phyloP scores from a whole-genome alignment of 768 basidiomycete species.

The Boletus reticulatus region DNA sequence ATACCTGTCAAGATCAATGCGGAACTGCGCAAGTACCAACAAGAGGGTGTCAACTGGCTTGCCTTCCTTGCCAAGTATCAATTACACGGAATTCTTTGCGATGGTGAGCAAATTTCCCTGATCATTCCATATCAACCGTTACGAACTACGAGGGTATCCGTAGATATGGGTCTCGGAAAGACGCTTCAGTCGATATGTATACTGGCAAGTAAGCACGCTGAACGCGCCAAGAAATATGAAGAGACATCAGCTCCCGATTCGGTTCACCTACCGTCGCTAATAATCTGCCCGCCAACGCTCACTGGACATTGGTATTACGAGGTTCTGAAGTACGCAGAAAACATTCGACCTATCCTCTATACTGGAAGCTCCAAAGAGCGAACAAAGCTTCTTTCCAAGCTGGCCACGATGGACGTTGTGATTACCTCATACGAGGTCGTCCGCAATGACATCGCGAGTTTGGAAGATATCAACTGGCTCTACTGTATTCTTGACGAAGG shows the following conservation, averaged over 20 bases:
- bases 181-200: slow-evolving; percentile 98
- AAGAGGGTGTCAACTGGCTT: slow-evolving; percentile 98
- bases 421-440: slow-evolving; percentile 98
- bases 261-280: slow-evolving; percentile 88
- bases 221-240: slow-evolving; percentile 69
- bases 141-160: neutral
- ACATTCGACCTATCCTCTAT: slow-evolving; percentile 82
- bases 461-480: slow-evolving; percentile 79
- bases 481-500: slow-evolving; percentile 99
- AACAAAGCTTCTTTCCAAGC: slow-evolving; percentile 56
- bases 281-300: slow-evolving; percentile 95
- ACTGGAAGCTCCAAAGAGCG: slow-evolving; percentile 86
- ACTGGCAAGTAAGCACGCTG: slow-evolving; percentile 88
- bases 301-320: slow-evolving; percentile 99
- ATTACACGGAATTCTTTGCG: slow-evolving; percentile 95
- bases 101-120: slow-evolving; percentile 56
- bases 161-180: slow-evolving; percentile 99
- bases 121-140: neutral
- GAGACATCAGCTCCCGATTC: slow-evolving; percentile 69
- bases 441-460: slow-evolving; percentile 82
- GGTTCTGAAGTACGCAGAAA: slow-evolving; percentile 87
- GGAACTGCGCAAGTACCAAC: slow-evolving; percentile 94
- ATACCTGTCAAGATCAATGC: slow-evolving; percentile 90
- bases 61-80: slow-evolving; percentile 98
- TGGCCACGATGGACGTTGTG: slow-evolving; percentile 81